Conservation (phyloP, 1,284 basidiomycete genomes). For the Ceratobasidium sp. region DNA sequence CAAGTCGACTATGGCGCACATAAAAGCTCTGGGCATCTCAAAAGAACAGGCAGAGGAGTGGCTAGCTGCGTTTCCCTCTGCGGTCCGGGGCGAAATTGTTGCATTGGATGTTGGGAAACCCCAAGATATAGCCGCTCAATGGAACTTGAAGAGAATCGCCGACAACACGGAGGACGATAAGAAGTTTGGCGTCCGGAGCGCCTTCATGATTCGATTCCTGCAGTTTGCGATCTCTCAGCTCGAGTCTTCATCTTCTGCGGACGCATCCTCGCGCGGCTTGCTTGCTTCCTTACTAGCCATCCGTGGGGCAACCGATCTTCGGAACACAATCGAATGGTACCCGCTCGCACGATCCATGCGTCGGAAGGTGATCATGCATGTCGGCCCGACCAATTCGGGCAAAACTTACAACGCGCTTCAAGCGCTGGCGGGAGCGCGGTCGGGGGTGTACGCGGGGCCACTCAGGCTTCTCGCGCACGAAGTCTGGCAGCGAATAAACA, state of each 20-base stretch:
- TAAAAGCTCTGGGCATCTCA: conserved; percentile 19
- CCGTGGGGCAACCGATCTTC: conserved; percentile 41
- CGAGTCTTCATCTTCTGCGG: neutral
- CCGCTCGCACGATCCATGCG: conserved; percentile 61
- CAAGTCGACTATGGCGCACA: neutral
- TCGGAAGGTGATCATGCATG: conserved; percentile 91
- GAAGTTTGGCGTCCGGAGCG: neutral
- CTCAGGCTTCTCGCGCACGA: conserved; percentile 94
- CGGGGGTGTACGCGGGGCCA: conserved; percentile 91
- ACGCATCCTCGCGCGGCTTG: conserved; percentile 5
- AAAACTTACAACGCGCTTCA: conserved; percentile 95
- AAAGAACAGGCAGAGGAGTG: conserved; percentile 1
- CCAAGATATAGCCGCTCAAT: neutral
- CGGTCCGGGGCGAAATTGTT: conserved; percentile 6
- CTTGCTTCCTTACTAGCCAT: conserved; percentile 19
- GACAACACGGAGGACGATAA: conserved; percentile 12
- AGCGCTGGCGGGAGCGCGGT: conserved; percentile 79
- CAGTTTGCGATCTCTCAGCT: conserved; percentile 28
- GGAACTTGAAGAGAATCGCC: conserved; percentile 16
- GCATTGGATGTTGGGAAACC: neutral
- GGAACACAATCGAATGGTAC: conserved; percentile 45
- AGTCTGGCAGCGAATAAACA: conserved; percentile 92
- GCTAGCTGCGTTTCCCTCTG: conserved; percentile 1
- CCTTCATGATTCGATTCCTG: conserved; percentile 14
- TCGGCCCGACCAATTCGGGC: conserved; percentile 97